Conservation (phyloP, 2,329 filamentous ascomycete genomes). For the Tolypocladium guangdongense region DNA sequence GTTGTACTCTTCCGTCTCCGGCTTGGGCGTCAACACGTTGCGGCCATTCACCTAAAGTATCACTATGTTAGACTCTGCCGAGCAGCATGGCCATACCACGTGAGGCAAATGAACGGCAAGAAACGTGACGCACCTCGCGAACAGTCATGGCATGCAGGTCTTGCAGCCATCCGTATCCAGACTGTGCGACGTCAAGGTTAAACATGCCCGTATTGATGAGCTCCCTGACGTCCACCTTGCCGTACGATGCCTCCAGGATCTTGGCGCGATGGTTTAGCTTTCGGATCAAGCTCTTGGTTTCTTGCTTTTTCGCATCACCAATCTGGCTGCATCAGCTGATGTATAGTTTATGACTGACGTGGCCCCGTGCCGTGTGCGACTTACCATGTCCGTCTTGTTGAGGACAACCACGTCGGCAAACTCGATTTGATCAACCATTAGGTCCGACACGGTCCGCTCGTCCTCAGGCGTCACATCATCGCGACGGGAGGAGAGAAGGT, state of each 20-base stretch:
- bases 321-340: slow-evolving; percentile 15
- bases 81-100: background rate
- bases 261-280: slow-evolving; percentile 58
- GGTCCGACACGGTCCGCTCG: slow-evolving; percentile 61
- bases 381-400: slow-evolving; percentile 58
- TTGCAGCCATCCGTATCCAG: slow-evolving; percentile 58
- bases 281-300: slow-evolving; percentile 40
- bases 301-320: slow-evolving; percentile 28
- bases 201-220: slow-evolving; percentile 58
- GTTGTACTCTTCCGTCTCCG: slow-evolving; percentile 63
- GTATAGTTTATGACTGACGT: background rate
- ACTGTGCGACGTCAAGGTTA: slow-evolving; percentile 50
- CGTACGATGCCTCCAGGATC: slow-evolving; percentile 48
- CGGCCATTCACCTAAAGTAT: slow-evolving; percentile 27
- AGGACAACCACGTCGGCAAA: slow-evolving; percentile 64
- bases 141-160: slow-evolving; percentile 59
- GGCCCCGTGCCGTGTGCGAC: background rate
- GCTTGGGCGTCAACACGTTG: slow-evolving; percentile 51
- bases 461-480: slow-evolving; percentile 56
- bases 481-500: slow-evolving; percentile 53
- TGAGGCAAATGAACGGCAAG: background rate
- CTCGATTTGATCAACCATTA: slow-evolving; percentile 70
- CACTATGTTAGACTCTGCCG: background rate
- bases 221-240: slow-evolving; percentile 47
- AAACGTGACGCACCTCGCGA: slow-evolving; percentile 31